These are phyloP conservation scores for Rhodotorula sp. DNA, from an alignment of 1,284 basidiomycete genomes.

Conservation along the genomic window DNA sequence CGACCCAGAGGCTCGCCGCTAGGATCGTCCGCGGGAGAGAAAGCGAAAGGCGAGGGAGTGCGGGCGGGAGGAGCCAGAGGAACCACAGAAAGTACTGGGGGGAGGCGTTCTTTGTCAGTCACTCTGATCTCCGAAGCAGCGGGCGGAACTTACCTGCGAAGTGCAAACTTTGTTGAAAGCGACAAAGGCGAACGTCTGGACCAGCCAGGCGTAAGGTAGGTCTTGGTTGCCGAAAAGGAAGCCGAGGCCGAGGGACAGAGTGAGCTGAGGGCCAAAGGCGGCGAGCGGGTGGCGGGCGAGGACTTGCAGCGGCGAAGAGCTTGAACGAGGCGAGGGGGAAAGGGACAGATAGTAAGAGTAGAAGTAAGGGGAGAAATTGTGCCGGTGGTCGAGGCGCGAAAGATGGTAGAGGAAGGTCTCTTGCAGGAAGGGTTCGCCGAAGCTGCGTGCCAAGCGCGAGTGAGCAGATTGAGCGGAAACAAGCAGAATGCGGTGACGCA, in stretches of 20 bases:
- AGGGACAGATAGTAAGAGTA: constrained; percentile 78
- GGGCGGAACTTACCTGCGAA: constrained; percentile 65
- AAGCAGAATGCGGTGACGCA: constrained; percentile 53
- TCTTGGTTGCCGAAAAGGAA: constrained; percentile 61
- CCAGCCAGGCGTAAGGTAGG: constrained; percentile 80
- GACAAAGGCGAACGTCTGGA: constrained; percentile 88
- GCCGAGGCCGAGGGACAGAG: constrained; percentile 64
- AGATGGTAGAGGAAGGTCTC: constrained; percentile 94
- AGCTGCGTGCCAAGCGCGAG: constrained; percentile 56
- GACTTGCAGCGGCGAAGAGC: constrained; percentile 48
- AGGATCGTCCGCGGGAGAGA: constrained; percentile 50
- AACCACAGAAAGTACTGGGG: constrained; percentile 97
- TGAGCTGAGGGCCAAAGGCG: constrained; percentile 59
- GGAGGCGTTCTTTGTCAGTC: too few species aligned
- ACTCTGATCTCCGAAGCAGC: not conserved
- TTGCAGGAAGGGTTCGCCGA: constrained; percentile 88
- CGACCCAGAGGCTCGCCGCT: constrained; percentile 67
- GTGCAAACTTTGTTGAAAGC: constrained; percentile 98
- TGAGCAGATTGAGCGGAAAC: constrained; percentile 1
- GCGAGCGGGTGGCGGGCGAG: constrained; percentile 46
- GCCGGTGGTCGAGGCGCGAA: constrained; percentile 85
- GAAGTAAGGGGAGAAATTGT: constrained; percentile 98
- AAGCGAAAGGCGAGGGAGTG: constrained; percentile 64
- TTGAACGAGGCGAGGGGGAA: not conserved
- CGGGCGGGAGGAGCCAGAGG: constrained; percentile 79